These are phyloP conservation scores for Lachancea dasiensis DNA, from an alignment of 805 yeast genomes.

Conservation along the genomic window DNA sequence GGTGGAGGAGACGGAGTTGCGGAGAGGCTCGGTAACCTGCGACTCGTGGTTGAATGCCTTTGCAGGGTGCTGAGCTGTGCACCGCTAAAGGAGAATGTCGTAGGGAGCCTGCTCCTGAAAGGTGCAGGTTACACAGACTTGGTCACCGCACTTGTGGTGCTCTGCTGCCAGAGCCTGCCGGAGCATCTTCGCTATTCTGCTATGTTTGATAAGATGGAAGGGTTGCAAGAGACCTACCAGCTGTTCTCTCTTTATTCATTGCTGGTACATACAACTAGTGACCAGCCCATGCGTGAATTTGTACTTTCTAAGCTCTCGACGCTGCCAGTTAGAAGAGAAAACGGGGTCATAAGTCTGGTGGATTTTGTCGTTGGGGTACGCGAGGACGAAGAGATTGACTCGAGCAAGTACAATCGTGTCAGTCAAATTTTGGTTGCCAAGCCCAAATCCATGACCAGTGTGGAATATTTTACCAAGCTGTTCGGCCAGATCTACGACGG, in stretches of 20 bases:
- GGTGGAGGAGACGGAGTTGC: slow-evolving; percentile 14
- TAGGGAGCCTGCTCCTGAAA: slow-evolving; percentile 40
- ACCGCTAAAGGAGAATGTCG: slow-evolving; percentile 23
- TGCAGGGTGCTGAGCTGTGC: slow-evolving; percentile 17
- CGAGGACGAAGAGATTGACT: slow-evolving; percentile 56
- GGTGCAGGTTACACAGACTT: slow-evolving; percentile 67
- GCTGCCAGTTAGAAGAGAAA: slow-evolving; percentile 51
- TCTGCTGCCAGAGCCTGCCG: slow-evolving; percentile 22
- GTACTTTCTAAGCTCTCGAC: slow-evolving; percentile 46
- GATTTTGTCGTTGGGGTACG: slow-evolving; percentile 76
- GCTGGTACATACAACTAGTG: slow-evolving; percentile 45
- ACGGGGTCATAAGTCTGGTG: slow-evolving; percentile 68
- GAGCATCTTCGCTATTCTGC: slow-evolving; percentile 27
- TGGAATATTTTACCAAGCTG: slow-evolving; percentile 49
- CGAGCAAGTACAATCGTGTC: slow-evolving; percentile 61
- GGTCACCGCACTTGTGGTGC: slow-evolving; percentile 43
- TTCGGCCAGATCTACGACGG: slow-evolving; percentile 59
- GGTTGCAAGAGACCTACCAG: slow-evolving; percentile 57
- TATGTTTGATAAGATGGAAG: slow-evolving; percentile 33
- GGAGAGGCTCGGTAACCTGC: slow-evolving; percentile 13
- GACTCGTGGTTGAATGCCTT: slow-evolving; percentile 18
- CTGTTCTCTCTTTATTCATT: slow-evolving; percentile 56
- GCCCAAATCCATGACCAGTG: slow-evolving; percentile 46
- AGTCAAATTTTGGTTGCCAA: slow-evolving; percentile 58
- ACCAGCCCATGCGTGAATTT: slow-evolving; percentile 40